These are phyloP conservation scores for Nidularia sp. DNA, from an alignment of 768 basidiomycete genomes.

Conservation along the genomic window DNA sequence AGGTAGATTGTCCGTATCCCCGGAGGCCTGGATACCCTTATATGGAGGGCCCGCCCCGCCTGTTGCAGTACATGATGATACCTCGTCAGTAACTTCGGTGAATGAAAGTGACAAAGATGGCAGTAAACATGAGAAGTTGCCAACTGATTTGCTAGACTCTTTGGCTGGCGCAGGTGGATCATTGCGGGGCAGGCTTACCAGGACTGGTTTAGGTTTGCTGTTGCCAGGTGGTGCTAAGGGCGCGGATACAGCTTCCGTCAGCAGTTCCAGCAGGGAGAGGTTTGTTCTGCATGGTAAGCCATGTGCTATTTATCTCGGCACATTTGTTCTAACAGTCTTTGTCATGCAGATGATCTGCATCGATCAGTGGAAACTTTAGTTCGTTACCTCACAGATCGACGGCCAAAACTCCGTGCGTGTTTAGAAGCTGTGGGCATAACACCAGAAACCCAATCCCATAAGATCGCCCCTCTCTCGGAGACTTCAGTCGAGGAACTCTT, in stretches of 20 bases:
- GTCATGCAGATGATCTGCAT: conserved; percentile 47
- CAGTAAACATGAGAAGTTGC: conserved; percentile 12
- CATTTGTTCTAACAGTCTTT: background rate
- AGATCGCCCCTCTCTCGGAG: conserved; percentile 67
- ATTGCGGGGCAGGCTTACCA: conserved; percentile 47
- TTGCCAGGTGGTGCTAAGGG: conserved; percentile 44
- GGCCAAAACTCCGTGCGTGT: conserved; percentile 81
- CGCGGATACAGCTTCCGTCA: conserved; percentile 58
- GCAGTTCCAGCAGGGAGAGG: conserved; percentile 24
- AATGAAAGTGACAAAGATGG: conserved; percentile 12
- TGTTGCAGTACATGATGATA: conserved; percentile 16
- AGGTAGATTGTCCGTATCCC: conserved; percentile 69
- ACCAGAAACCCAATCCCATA: conserved; percentile 61
- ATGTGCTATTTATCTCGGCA: background rate
- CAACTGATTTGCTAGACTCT: conserved; percentile 28
- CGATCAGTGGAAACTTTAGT: conserved; percentile 85
- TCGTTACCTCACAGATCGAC: conserved; percentile 83
- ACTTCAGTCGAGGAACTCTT: conserved; percentile 74
- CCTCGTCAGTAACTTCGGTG: conserved; percentile 16
- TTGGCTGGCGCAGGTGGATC: conserved; percentile 29
- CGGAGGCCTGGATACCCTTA: conserved; percentile 71
- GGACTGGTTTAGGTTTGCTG: conserved; percentile 50
- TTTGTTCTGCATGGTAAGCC: conserved; percentile 27
- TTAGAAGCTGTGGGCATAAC: conserved; percentile 67
- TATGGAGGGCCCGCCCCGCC: conserved; percentile 68